Percentiles rank a stretch among this genome's conserved stretches.
phyloP scores from a whole-genome alignment of 768 basidiomycete species.

The Sistotremastrum suecicum region DNA sequence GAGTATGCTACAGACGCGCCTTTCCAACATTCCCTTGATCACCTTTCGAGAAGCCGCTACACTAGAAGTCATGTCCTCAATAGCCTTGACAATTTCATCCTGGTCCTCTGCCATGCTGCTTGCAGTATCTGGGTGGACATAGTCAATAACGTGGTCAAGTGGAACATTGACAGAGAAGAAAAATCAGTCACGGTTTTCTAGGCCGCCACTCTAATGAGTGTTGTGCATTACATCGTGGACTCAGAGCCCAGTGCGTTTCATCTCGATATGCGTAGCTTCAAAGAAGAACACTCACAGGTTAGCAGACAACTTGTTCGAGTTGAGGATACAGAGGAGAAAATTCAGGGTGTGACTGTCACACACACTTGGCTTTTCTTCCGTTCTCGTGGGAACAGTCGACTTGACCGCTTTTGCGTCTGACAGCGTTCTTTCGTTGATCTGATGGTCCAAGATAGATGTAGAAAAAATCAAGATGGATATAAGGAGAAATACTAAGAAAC shows the following conservation, averaged over 20 bases:
- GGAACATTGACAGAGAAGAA: constrained; percentile 5
- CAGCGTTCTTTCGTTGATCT: no score
- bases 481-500: no score
- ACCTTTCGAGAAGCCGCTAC: constrained; percentile 45
- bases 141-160: background rate
- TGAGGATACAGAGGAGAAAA: no score
- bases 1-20: constrained; percentile 24
- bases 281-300: background rate
- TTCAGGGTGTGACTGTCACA: no score
- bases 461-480: no score
- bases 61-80: constrained; percentile 48
- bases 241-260: constrained; percentile 60
- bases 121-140: background rate
- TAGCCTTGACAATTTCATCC: constrained; percentile 13
- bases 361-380: no score
- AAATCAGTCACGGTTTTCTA: constrained; percentile 54
- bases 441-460: no score
- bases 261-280: constrained; percentile 13
- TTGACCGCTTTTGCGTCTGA: no score
- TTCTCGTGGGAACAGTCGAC: no score
- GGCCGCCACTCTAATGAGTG: constrained; percentile 39
- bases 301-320: no score
- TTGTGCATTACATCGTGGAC: constrained; percentile 36
- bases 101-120: constrained; percentile 2
- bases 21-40: constrained; percentile 38